phyloP scores from a whole-genome alignment of 2,329 filamentous ascomycete species.

The Monosporascus ibericus region DNA sequence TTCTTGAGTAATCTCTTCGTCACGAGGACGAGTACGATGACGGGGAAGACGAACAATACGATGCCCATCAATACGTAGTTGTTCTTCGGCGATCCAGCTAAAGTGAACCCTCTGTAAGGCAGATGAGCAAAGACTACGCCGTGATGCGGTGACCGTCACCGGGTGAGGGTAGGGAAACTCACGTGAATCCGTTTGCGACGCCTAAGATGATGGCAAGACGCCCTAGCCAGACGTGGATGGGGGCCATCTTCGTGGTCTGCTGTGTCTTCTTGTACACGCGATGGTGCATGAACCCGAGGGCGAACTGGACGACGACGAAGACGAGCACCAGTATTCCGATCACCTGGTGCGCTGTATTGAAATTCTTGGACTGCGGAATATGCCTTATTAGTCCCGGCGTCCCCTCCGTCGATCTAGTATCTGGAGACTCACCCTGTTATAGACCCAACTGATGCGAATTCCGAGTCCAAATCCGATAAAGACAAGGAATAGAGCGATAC shows the following conservation, averaged over 20 bases:
- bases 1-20: conserved; percentile 28
- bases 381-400: conserved; percentile 4
- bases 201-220: conserved; percentile 47
- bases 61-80: conserved; percentile 43
- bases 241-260: conserved; percentile 42
- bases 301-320: conserved; percentile 46
- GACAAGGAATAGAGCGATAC: conserved; percentile 40
- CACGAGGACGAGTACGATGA: conserved; percentile 30
- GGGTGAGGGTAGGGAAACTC: conserved; percentile 18
- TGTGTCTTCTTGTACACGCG: conserved; percentile 44
- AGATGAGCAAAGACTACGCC: not conserved
- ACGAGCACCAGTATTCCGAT: conserved; percentile 50
- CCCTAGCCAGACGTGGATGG: conserved; percentile 52
- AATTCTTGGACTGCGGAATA: conserved; percentile 39
- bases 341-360: conserved; percentile 51
- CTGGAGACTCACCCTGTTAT: conserved; percentile 45
- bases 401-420: not conserved
- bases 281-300: conserved; percentile 51
- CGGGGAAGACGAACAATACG: conserved; percentile 37
- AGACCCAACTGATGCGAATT: conserved; percentile 44
- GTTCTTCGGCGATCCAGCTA: conserved; percentile 44
- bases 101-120: conserved; percentile 45
- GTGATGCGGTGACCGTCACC: no score
- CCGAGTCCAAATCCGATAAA: conserved; percentile 47
- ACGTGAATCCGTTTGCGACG: conserved; percentile 52